phyloP scores from a whole-genome alignment of 208 protist genomes.

The Trypanosoma scelopori region DNA sequence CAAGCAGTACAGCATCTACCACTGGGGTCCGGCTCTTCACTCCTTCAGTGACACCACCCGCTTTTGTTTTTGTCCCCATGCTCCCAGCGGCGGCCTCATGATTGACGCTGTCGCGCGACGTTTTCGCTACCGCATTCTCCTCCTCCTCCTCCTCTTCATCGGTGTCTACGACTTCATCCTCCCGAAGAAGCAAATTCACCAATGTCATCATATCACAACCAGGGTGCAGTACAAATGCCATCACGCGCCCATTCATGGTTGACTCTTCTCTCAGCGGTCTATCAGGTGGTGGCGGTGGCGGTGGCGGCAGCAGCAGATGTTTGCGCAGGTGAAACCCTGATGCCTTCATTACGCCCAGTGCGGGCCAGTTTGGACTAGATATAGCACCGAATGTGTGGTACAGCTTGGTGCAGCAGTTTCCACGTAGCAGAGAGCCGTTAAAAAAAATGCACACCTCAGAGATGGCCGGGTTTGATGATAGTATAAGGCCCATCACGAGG shows the following conservation, averaged over 20 bases:
- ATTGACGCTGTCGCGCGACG: no score
- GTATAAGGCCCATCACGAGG: constrained; percentile 81
- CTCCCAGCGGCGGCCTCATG: no score
- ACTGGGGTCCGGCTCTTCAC: constrained; percentile 12
- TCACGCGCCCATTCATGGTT: constrained; percentile 45
- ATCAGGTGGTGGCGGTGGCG: constrained; percentile 21
- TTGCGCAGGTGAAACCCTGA: constrained; percentile 53
- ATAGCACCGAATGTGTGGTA: constrained; percentile 90
- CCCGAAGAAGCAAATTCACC: constrained; percentile 29
- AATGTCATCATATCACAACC: constrained; percentile 52
- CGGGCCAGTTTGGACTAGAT: constrained; percentile 77
- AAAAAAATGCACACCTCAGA: constrained; percentile 96
- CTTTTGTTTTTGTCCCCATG: no score
- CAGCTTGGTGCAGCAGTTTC: constrained; percentile 91
- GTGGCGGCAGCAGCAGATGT: constrained; percentile 47
- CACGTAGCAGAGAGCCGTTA: constrained; percentile 90
- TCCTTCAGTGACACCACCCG: no score
- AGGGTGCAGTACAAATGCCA: constrained; percentile 46
- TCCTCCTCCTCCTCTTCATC: no score
- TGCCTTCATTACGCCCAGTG: constrained; percentile 86
- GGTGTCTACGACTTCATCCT: background rate
- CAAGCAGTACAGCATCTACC: constrained; percentile 54
- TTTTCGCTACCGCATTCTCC: background rate
- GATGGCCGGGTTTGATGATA: constrained; percentile 81
- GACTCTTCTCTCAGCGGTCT: constrained; percentile 52